Conservation (phyloP, 192 early-diverging fungal genomes). For the Backusella luteola region DNA sequence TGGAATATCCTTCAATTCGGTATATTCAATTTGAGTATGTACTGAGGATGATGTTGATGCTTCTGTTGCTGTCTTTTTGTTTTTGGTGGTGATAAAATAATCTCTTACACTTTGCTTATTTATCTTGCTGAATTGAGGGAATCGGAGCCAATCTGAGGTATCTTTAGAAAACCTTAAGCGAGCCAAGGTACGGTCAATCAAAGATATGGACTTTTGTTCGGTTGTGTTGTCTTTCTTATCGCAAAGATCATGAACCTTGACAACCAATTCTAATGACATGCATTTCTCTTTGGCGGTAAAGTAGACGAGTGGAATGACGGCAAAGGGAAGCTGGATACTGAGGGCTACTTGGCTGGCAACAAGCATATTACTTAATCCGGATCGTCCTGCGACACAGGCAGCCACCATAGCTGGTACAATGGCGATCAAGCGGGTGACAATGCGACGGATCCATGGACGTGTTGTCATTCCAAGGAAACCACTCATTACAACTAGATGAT, state of each 20-base stretch:
- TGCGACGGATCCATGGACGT: slow-evolving; percentile 64
- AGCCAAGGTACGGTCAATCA: neutral
- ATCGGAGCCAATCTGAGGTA: neutral
- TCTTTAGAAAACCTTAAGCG: neutral
- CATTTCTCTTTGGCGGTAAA: slow-evolving; percentile 57
- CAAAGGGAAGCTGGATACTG: slow-evolving; percentile 78
- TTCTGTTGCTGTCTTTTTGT: neutral
- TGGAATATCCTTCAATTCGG: slow-evolving; percentile 8
- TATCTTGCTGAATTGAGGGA: neutral
- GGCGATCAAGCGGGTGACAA: slow-evolving; percentile 70
- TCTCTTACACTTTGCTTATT: neutral
- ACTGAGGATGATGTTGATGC: neutral
- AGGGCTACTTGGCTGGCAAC: slow-evolving; percentile 77
- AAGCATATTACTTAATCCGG: slow-evolving; percentile 61
- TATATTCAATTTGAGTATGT: neutral
- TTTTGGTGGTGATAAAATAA: neutral
- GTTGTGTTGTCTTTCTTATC: neutral
- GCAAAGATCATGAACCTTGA: neutral
- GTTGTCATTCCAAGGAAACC: slow-evolving; percentile 67
- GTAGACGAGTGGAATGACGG: slow-evolving; percentile 72
- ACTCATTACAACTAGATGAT: slow-evolving; percentile 64
- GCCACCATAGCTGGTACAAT: slow-evolving; percentile 73
- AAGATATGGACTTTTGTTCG: neutral
- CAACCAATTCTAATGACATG: slow-evolving; percentile 41
- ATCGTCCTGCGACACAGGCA: slow-evolving; percentile 59